Evolutionary conservation across 2,329 filamentous ascomycete species (phyloP).

Genomic region (Cytospora leucostoma): DNA sequence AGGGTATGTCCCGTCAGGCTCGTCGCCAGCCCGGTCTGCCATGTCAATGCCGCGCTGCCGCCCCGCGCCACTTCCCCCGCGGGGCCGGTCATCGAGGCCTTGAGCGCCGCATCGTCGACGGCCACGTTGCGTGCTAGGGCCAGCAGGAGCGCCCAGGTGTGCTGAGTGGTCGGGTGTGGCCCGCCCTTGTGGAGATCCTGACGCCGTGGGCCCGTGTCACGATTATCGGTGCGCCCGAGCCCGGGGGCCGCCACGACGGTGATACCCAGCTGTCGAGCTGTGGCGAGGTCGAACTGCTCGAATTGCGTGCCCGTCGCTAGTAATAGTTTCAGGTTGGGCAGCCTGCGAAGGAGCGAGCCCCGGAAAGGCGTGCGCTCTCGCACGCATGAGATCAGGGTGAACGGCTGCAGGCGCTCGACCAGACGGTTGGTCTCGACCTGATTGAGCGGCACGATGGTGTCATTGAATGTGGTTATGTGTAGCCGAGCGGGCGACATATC

Average conservation of each 20-base stretch:
- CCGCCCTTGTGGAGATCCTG: slow-evolving; percentile 37
- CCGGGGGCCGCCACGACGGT: slow-evolving; percentile 54
- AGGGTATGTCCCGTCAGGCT: slow-evolving; percentile 62
- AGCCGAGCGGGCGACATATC: slow-evolving; percentile 43
- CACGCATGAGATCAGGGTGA: slow-evolving; percentile 59
- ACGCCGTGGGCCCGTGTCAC: background rate
- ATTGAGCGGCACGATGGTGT: slow-evolving; percentile 52
- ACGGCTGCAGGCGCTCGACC: slow-evolving; percentile 57
- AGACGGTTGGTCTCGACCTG: slow-evolving; percentile 36
- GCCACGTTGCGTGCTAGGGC: slow-evolving; percentile 60
- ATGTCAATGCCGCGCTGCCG: slow-evolving; percentile 35
- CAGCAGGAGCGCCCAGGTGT: slow-evolving; percentile 58
- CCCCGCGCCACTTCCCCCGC: background rate
- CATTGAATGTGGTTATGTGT: slow-evolving; percentile 51
- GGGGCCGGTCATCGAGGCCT: slow-evolving; percentile 41
- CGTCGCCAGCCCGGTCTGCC: slow-evolving; percentile 60
- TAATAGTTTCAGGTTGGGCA: slow-evolving; percentile 65
- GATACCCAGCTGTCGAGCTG: slow-evolving; percentile 51
- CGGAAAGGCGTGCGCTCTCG: slow-evolving; percentile 67
- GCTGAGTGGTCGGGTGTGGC: slow-evolving; percentile 54
- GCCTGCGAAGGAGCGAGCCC: slow-evolving; percentile 49
- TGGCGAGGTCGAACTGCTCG: slow-evolving; percentile 57
- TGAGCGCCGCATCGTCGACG: slow-evolving; percentile 59
- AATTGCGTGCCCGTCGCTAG: slow-evolving; percentile 64
- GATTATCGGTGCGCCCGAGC: slow-evolving; percentile 32